Base-by-base conservation (phyloP, 441 rosid species). In the Hura crepitans region DNA sequence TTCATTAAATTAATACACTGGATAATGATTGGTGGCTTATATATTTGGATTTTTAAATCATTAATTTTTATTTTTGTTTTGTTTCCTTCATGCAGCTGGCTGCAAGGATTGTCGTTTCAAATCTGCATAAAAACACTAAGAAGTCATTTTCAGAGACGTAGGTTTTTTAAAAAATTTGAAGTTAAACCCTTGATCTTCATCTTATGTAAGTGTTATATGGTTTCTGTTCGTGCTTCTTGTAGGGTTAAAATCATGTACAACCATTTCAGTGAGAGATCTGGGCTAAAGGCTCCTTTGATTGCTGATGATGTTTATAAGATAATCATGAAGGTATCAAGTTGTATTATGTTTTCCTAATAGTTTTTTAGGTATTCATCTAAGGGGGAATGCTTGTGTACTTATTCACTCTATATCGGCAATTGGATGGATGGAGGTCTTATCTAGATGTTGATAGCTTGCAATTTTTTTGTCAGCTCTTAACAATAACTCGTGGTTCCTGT, bases 61-160 rank as follows among this genome's bases (percentile, higher is more conserved):
- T 30, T 18, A 50, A 43, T 66, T 45, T 22, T 11, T 5, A 73
- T 18, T 70, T 65, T 43, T 59, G 54, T n/a, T n/a, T n/a, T n/a
- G n/a, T n/a, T n/a, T n/a, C 60, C 20, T 33, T 20, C 2, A 43
- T 79, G 64, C 90, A 92, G 98, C 74, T 93, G 85, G 98, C 97
- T 71, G 98, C 98, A 0, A 87, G 98, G 75, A 89, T 93, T 70
- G 98, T 79, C 61, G 98, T 93, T 12, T 93, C 97, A 1, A 93
- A 93, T 81, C 86, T 93, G 71, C 98, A 93, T 72, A 93, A 93
- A 84, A 90, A 85, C 70, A 93, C 97, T 0, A 84, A 76, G 82
- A 90, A 93, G 54, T 86, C 82, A 3, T 93, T 93, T 75, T 93
- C 98, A 0, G 98, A 93, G 74, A 90, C 93, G 98, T 92, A 74